These are phyloP conservation scores for Melampsora americana DNA, from an alignment of 1,284 basidiomycete genomes.

Conservation along the genomic window DNA sequence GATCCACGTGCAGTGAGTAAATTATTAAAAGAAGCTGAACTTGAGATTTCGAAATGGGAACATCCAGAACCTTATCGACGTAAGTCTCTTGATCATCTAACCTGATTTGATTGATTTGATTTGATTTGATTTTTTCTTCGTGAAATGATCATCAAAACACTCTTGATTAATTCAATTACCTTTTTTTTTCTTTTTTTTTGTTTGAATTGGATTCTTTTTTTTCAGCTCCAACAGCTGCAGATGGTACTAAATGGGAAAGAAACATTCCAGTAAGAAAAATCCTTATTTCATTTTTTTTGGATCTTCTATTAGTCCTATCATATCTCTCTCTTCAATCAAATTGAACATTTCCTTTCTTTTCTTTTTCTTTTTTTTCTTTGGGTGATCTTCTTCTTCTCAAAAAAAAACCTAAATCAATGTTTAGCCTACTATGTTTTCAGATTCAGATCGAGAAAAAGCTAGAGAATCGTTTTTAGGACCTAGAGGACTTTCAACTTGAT, in stretches of 20 bases:
- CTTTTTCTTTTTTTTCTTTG: not conserved
- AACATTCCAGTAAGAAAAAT: slow-evolving; percentile 30
- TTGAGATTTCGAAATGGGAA: slow-evolving; percentile 47
- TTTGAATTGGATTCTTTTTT: not conserved
- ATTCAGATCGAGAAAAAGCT: slow-evolving; percentile 35
- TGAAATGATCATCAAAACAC: not conserved
- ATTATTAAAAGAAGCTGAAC: slow-evolving; percentile 50
- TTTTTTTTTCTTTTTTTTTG: not conserved
- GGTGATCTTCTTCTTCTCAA: slow-evolving; percentile 1
- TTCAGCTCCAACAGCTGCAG: slow-evolving; percentile 37
- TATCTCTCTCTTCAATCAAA: not conserved
- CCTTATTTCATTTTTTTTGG: too few relatives aligned
- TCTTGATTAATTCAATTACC: not conserved
- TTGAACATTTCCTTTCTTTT: not conserved
- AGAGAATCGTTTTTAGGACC: slow-evolving; percentile 36
- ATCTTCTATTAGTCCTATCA: too few relatives aligned
- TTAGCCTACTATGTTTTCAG: slow-evolving; percentile 41
- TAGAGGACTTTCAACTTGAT: slow-evolving; percentile 23
- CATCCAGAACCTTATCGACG: slow-evolving; percentile 53
- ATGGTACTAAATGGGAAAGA: slow-evolving; percentile 43
- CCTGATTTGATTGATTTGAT: not conserved
- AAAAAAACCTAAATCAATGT: not conserved
- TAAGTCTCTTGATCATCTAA: slow-evolving; percentile 43
- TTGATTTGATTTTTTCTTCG: not conserved
- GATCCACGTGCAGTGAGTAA: slow-evolving; percentile 52